These are phyloP conservation scores for Trametes meyenii DNA, from an alignment of 768 basidiomycete species.

Conservation along the genomic window DNA sequence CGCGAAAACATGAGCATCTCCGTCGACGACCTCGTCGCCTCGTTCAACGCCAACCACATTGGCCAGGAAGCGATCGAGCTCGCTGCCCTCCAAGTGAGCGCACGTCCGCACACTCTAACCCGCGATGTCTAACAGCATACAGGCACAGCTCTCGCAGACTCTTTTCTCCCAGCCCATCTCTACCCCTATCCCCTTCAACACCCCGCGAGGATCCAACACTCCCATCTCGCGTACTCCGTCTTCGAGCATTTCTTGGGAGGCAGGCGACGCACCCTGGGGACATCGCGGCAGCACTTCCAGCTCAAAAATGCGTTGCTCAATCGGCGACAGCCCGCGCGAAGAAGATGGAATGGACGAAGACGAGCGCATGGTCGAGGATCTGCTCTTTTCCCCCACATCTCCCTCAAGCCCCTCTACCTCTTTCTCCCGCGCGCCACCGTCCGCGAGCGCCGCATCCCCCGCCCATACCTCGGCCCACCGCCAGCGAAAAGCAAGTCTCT, in stretches of 20 bases:
- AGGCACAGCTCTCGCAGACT: constrained; percentile 52
- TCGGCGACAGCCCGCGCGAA: constrained; percentile 35
- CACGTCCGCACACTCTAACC: not conserved
- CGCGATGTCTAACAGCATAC: not conserved
- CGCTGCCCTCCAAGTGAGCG: constrained; percentile 47
- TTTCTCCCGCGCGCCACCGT: constrained; percentile 24
- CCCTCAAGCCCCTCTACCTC: constrained; percentile 17
- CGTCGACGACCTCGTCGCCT: constrained; percentile 55
- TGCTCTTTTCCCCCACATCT: constrained; percentile 39
- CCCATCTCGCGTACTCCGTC: constrained; percentile 33
- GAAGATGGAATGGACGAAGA: constrained; percentile 48
- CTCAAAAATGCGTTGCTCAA: constrained; percentile 27
- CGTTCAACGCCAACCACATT: constrained; percentile 49
- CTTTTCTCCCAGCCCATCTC: constrained; percentile 39
- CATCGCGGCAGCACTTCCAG: constrained; percentile 5
- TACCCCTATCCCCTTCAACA: constrained; percentile 22
- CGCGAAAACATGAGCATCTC: constrained; percentile 44
- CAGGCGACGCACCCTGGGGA: constrained; percentile 25
- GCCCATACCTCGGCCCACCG: constrained; percentile 22
- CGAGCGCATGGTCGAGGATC: constrained; percentile 49
- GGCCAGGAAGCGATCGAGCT: constrained; percentile 57
- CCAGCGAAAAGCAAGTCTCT: constrained; percentile 23
- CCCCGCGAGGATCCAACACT: constrained; percentile 30
- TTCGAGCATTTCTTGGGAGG: constrained; percentile 29
- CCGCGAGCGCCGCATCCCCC: constrained; percentile 15